A percentile compares a stretch with the other conserved stretches of the same genome.
Evolutionary conservation across 495 filamentous ascomycete genomes (phyloP).

Genomic region (Pyrenopolyporus hunteri): DNA sequence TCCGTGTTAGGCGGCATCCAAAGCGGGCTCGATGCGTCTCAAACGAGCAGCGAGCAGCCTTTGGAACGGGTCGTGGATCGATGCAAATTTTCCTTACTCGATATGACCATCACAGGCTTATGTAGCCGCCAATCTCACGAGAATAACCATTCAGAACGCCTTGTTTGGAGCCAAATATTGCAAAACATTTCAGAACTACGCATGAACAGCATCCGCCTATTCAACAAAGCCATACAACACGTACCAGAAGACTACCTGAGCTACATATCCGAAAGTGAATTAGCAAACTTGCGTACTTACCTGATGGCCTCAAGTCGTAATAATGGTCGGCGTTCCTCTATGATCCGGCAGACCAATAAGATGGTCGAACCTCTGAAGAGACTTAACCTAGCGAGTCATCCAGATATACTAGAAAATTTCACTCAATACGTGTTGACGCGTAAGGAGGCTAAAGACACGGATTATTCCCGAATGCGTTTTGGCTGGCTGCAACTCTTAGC

Average conservation of each 20-base stretch:
- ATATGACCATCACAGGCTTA: constrained; percentile 31
- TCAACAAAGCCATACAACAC: constrained; percentile 22
- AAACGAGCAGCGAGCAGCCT: neutral
- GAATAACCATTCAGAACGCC: neutral
- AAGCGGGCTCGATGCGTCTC: constrained; percentile 2
- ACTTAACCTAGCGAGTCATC: constrained; percentile 16
- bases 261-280: constrained; percentile 10
- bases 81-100: constrained; percentile 24
- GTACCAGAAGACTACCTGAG: constrained; percentile 28
- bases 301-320: constrained; percentile 6
- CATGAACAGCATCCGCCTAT: constrained; percentile 28
- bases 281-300: constrained; percentile 22
- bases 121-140: neutral
- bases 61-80: neutral
- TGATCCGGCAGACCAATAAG: constrained; percentile 30
- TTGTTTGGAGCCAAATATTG: constrained; percentile 30
- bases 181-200: constrained; percentile 25
- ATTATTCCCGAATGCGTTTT: constrained; percentile 22
- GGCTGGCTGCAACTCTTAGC: constrained; percentile 38
- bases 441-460: constrained; percentile 1
- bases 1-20: constrained; percentile 31
- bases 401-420: constrained; percentile 23
- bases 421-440: constrained; percentile 21
- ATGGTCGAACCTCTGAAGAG: constrained; percentile 29
- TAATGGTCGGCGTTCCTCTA: neutral